Base-by-base conservation (phyloP, 192 early-diverging fungal genomes). In the Gonapodya prolifera region DNA sequence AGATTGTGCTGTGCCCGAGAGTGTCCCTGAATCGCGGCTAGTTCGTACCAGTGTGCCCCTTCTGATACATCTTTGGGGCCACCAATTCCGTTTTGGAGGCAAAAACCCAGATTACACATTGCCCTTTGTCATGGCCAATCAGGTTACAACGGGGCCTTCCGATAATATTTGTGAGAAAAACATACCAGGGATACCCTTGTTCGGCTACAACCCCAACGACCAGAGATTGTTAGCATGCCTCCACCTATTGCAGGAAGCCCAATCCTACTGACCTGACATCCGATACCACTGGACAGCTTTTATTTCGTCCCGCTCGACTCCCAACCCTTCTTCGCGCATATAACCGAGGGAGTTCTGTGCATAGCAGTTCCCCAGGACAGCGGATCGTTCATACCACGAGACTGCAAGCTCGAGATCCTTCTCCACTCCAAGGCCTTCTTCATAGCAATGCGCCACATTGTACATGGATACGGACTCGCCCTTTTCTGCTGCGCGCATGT, bases 261-360 rank as follows among this genome's bases (percentile, higher is more conserved):
- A n/a, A n/a, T n/a, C n/a, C n/a, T n/a, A n/a, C n/a, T n/a, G n/a
- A n/a, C n/a, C 45, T 8, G 45, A 69, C 8, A 69, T 8, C 45
- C 45, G 8, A n/a, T 69, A 69, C 13, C n/a, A 69, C 13, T 69
- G 45, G n/a, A 69, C 45, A 16, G 45, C 45, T 16, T 16, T 8
- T 69, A 16, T n/a, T n/a, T 69, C 45, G 45, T 8, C 8, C 45
- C n/a, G 8, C 45, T 69, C 45, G 45, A 69, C 8, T 8, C 45
- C 45, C 45, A n/a, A n/a, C 45, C 45, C 45, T 69, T 69, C 45
- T n/a, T 94, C 92, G 75, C 92, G 94, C 34, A 93, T 85, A 77
- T 90, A 91, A 0, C 93, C 94, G 33, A 96, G 85, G 16, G 91
- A 92, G 77, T 93, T 94, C 77, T 93, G 91, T 30, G 91, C 94